Percentiles rank a stretch among this genome's conserved stretches.
phyloP scores from a whole-genome alignment of 768 basidiomycete species.

The Hysterangium stoloniferum region DNA sequence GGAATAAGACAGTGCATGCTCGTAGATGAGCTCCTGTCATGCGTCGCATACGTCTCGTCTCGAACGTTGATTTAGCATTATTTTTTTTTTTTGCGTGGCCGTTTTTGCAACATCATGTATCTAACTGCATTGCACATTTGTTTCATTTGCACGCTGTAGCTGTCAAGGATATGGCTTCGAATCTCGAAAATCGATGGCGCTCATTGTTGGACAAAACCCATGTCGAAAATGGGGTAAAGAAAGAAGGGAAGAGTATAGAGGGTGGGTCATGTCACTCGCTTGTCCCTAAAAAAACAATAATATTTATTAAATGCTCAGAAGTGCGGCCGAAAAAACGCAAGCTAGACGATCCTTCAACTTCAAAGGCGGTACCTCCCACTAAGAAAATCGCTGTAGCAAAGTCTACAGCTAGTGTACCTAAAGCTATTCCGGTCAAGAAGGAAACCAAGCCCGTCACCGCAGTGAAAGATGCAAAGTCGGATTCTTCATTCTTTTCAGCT shows the following conservation, averaged over 20 bases:
- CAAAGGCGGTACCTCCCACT: constrained; percentile 42
- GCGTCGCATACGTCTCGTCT: background rate
- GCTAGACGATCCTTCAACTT: constrained; percentile 40
- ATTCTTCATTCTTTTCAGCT: constrained; percentile 83
- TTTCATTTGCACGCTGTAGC: constrained; percentile 42
- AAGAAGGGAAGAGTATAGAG: constrained; percentile 41
- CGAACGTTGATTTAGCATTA: constrained; percentile 3
- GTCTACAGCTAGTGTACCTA: constrained; percentile 30
- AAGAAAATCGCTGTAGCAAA: constrained; percentile 59
- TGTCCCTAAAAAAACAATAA: constrained; percentile 3
- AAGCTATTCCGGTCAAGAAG: constrained; percentile 44
- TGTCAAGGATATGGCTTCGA: constrained; percentile 89
- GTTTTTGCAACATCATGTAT: constrained; percentile 40
- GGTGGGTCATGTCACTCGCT: constrained; percentile 63
- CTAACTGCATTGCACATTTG: constrained; percentile 49
- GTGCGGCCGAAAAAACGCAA: constrained; percentile 62
- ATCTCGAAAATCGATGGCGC: constrained; percentile 81
- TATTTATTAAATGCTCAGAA: constrained; percentile 13
- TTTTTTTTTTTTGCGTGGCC: constrained; percentile 14
- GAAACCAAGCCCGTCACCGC: constrained; percentile 37
- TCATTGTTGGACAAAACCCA: constrained; percentile 37
- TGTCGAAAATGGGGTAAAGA: constrained; percentile 25
- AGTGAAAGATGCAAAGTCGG: constrained; percentile 74
- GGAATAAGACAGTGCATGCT: constrained; percentile 2
- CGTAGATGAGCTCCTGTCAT: background rate